Conservation (phyloP, 1,284 basidiomycete species). For the Malassezia furfur region DNA sequence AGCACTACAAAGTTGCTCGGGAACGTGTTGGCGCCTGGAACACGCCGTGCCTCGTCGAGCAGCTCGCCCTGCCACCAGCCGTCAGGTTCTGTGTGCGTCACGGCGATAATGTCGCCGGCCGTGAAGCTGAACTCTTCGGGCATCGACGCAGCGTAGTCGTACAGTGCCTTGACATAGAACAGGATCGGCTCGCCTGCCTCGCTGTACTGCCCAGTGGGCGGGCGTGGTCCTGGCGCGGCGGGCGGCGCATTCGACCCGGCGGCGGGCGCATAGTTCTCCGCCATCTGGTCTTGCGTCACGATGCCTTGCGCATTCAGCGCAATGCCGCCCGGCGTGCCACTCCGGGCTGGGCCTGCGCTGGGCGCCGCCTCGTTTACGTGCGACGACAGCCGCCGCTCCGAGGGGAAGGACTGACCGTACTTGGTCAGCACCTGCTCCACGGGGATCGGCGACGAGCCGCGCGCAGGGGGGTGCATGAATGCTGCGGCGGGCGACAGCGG, state of each 20-base stretch:
- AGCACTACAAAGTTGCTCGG: constrained; percentile 73
- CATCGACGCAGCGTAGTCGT: constrained; percentile 77
- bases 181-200: constrained; percentile 68
- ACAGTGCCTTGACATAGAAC: constrained; percentile 71
- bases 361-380: neutral
- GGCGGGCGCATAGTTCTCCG: constrained; percentile 51
- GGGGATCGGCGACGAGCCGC: constrained; percentile 53
- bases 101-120: constrained; percentile 79
- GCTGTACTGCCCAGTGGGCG: constrained; percentile 62
- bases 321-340: constrained; percentile 58
- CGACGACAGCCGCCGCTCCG: constrained; percentile 55
- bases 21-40: constrained; percentile 72
- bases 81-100: constrained; percentile 79
- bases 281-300: constrained; percentile 71
- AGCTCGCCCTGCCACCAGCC: constrained; percentile 83
- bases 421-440: constrained; percentile 65
- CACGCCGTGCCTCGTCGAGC: constrained; percentile 70
- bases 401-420: constrained; percentile 78
- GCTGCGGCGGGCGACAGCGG: constrained; percentile 60
- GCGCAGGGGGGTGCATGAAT: constrained; percentile 63
- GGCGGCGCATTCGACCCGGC: neutral
- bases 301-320: constrained; percentile 65
- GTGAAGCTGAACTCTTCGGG: constrained; percentile 80
- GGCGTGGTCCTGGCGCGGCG: constrained; percentile 25
- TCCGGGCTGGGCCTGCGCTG: constrained; percentile 23